Evolutionary conservation across 257 asterid genomes (phyloP), one percentile per base, ranked within the genome.

Genomic region (Scutellaria baicalensis): DNA sequence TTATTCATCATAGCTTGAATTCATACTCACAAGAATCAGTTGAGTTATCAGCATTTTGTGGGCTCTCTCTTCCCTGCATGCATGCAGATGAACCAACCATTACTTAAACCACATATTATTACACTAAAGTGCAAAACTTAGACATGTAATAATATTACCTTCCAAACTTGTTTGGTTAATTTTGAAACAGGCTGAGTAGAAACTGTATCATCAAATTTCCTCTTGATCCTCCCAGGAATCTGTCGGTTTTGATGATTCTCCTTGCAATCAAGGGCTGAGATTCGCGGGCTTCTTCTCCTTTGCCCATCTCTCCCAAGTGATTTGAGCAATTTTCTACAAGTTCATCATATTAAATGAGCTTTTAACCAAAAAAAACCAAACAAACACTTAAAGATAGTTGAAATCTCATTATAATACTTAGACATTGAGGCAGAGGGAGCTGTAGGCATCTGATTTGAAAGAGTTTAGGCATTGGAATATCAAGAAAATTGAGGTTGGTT

Each of bases 241-340:
- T 43, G 42, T 51, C 51, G 54, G 0, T 51, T 27, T 6, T 7
- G 62, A 54, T 56, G 78, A 74, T 44, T 63, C 20, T 59, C 71
- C 75, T 83, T 77, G 63, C 56, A 56, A 40, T 80, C 83, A 14
- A 79, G 66, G 79, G 83, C 85, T 11, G 81, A 75, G 77, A 87
- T 79, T 74, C 88, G 71, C 0, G 88, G 90, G 72, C 93, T 87
- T 40, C 84, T 75, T 73, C 90, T 79, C 75, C 86, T 72, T 23
- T 74, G 54, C 40, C 75, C 85, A 18, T 81, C 81, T 51, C 70
- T 16, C 77, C 66, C 39, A 69, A 23, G 43, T 1, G 75, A 33
- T 77, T 45, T 58, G 9, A 33, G 51, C 9, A 47, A 42, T 50
- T 61, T 77, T 71, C 81, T 73, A 33, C 52, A 35, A 10, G 23